Conservation (phyloP, 2,329 filamentous ascomycete genomes). For the Bipolaris victoriae region DNA sequence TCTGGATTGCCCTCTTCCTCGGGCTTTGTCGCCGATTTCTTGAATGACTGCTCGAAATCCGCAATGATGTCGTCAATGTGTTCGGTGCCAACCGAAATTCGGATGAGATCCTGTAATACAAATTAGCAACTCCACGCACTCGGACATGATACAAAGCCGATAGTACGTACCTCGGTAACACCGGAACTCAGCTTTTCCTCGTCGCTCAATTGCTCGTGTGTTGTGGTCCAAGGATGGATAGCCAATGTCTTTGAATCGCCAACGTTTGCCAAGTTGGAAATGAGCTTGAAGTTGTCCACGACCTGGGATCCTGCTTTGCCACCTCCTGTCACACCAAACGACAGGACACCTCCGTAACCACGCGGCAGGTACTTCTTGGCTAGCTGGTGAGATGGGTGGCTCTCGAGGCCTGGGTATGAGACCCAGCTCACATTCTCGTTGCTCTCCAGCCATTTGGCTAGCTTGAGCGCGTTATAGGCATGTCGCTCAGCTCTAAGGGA, state of each 20-base stretch:
- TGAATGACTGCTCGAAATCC: constrained; percentile 92
- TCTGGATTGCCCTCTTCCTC: constrained; percentile 40
- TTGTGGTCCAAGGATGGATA: constrained; percentile 94
- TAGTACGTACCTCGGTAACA: constrained; percentile 69
- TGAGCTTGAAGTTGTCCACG: constrained; percentile 92
- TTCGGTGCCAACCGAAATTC: constrained; percentile 93
- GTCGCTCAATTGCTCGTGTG: constrained; percentile 87
- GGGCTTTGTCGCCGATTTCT: constrained; percentile 58
- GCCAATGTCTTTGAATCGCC: constrained; percentile 94
- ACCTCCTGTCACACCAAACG: constrained; percentile 91
- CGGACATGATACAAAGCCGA: background rate
- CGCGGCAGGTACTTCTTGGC: constrained; percentile 87
- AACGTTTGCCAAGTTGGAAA: constrained; percentile 95
- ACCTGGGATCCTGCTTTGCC: constrained; percentile 82
- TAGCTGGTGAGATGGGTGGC: constrained; percentile 76
- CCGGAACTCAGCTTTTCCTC: constrained; percentile 81
- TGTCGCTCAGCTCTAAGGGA: constrained; percentile 86
- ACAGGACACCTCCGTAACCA: constrained; percentile 89
- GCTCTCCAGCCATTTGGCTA: constrained; percentile 83
- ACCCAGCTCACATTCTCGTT: constrained; percentile 91
- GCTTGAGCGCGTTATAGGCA: constrained; percentile 77
- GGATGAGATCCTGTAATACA: constrained; percentile 74
- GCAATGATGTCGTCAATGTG: constrained; percentile 97
- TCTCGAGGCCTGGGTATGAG: constrained; percentile 86
- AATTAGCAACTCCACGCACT: background rate